Percentiles rank a stretch among this genome's conserved stretches.
These are phyloP conservation scores for Fusarium tjaetaba DNA, from an alignment of 2,329 filamentous ascomycete species.

Conservation along the genomic window DNA sequence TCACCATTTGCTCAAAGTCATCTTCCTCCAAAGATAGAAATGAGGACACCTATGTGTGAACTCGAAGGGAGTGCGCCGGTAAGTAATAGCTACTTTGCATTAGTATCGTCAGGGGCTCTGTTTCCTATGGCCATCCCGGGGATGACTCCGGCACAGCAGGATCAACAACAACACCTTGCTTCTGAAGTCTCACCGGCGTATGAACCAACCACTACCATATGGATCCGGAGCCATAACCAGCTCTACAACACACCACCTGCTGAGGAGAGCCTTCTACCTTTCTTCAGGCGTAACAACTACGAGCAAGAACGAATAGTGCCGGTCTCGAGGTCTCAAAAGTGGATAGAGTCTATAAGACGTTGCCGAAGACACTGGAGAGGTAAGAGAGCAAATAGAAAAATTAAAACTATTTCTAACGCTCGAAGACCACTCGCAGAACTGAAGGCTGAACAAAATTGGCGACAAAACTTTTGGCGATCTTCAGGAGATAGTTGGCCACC, in stretches of 20 bases:
- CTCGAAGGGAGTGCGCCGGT: neutral
- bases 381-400: neutral
- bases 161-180: neutral
- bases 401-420: neutral
- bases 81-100: neutral
- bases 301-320: neutral
- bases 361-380: neutral
- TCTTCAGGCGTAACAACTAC: neutral
- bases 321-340: neutral
- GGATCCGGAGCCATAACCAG: neutral
- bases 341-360: neutral
- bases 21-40: accelerated
- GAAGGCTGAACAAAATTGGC: too few species aligned
- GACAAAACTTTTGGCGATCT: neutral
- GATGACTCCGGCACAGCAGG: neutral
- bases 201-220: neutral
- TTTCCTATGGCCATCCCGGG: neutral
- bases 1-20: neutral
- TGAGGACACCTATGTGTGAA: neutral
- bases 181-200: neutral
- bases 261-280: neutral
- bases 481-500: neutral
- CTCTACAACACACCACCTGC: neutral
- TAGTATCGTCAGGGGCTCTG: neutral
- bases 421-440: neutral